phyloP scores from a whole-genome alignment of 2,329 filamentous ascomycete genomes.

The Sporothrix dimorphospora region DNA sequence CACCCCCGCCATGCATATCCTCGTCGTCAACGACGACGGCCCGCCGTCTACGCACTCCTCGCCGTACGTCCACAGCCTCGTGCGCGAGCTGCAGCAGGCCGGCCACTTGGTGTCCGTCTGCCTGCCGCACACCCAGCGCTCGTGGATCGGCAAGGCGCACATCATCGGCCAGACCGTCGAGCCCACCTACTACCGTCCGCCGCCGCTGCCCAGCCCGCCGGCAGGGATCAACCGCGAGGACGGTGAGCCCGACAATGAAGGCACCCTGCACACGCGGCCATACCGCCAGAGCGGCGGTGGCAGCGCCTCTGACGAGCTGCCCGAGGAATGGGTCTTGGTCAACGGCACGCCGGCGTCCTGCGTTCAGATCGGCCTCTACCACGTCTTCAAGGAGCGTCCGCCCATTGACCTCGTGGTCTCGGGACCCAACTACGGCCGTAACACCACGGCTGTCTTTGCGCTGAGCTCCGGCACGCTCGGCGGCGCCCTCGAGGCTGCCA shows the following conservation, averaged over 20 bases:
- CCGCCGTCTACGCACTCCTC: slow-evolving; percentile 77
- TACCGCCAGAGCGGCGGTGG: slow-evolving; percentile 25
- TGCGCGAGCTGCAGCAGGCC: slow-evolving; percentile 69
- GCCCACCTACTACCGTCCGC: slow-evolving; percentile 78
- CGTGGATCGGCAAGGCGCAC: slow-evolving; percentile 98
- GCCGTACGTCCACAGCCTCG: slow-evolving; percentile 76
- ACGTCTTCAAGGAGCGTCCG: slow-evolving; percentile 73
- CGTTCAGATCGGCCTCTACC: slow-evolving; percentile 79
- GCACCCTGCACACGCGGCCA: slow-evolving; percentile 66
- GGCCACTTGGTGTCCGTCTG: slow-evolving; percentile 91
- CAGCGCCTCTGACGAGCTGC: background rate
- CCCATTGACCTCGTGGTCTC: slow-evolving; percentile 77
- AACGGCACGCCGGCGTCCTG: slow-evolving; percentile 81
- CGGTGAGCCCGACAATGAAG: slow-evolving; percentile 54
- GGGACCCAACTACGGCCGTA: slow-evolving; percentile 82
- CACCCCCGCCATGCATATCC: slow-evolving; percentile 58
- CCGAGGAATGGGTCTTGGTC: slow-evolving; percentile 78
- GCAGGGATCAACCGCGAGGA: slow-evolving; percentile 46
- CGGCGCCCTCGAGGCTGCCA: slow-evolving; percentile 75
- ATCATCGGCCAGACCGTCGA: slow-evolving; percentile 88
- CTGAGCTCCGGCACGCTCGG: slow-evolving; percentile 78
- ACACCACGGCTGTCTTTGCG: slow-evolving; percentile 79
- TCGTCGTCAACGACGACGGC: slow-evolving; percentile 78
- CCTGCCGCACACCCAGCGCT: slow-evolving; percentile 86
- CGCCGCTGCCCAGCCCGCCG: slow-evolving; percentile 42